A percentile compares a stretch with the other conserved stretches of the same genome.
Conservation (phyloP, 139 green algal species). For the Volvox africanus region DNA sequence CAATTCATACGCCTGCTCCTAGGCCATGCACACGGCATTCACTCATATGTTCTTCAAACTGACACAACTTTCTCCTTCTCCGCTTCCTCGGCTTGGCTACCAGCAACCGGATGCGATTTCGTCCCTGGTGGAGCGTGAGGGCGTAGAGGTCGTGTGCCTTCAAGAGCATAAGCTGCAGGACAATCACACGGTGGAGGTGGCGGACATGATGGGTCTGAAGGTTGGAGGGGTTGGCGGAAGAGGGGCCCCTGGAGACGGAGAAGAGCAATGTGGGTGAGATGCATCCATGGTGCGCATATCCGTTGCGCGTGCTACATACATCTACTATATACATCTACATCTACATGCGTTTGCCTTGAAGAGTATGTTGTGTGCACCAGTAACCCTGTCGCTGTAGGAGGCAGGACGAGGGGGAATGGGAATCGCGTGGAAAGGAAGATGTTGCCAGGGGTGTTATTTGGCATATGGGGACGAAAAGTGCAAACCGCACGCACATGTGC, state of each 20-base stretch:
- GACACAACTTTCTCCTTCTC: background rate
- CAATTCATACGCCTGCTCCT: no score
- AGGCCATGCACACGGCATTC: no score
- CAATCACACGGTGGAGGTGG: conserved; percentile 46
- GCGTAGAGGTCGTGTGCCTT: conserved; percentile 74
- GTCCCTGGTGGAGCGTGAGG: conserved; percentile 69
- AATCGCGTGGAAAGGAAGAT: background rate
- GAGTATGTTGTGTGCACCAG: no score
- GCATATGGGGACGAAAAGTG: no score
- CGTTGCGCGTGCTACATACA: no score
- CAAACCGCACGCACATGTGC: no score
- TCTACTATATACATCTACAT: no score
- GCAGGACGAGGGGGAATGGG: no score
- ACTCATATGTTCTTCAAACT: no score
- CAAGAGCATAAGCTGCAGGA: conserved; percentile 86
- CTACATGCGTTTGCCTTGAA: no score
- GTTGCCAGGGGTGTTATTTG: no score
- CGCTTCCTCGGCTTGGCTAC: background rate
- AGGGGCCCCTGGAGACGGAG: background rate
- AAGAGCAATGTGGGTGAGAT: background rate
- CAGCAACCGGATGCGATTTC: conserved; percentile 65
- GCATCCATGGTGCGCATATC: no score
- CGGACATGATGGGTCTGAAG: conserved; percentile 52
- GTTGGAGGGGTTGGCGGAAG: background rate
- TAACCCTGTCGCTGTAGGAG: background rate